Evolutionary conservation across 768 basidiomycete species (phyloP).

Genomic region (Rossbeevera mucosa): DNA sequence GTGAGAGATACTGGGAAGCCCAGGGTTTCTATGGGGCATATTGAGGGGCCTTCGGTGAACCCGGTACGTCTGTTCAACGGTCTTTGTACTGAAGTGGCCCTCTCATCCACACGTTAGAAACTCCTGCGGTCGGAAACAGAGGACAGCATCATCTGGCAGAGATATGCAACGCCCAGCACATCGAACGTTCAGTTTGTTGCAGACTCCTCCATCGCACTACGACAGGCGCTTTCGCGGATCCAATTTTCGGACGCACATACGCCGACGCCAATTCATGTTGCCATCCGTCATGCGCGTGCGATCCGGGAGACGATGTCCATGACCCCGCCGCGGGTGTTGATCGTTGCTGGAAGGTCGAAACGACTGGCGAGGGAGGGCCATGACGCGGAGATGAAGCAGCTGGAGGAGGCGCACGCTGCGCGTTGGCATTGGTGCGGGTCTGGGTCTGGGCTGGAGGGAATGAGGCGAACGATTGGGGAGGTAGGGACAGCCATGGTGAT

Average conservation of each 20-base stretch:
- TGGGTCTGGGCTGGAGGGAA: conserved; percentile 19
- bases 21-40: neutral
- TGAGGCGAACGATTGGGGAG: conserved; percentile 83
- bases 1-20: conserved; percentile 4
- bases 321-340: conserved; percentile 39
- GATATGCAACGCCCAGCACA: conserved; percentile 43
- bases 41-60: neutral
- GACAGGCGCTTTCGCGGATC: conserved; percentile 49
- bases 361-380: conserved; percentile 72
- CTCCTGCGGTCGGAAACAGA: conserved; percentile 78
- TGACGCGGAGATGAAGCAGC: conserved; percentile 55
- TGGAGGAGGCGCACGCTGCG: conserved; percentile 51
- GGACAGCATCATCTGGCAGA: conserved; percentile 71
- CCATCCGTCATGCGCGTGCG: conserved; percentile 39
- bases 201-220: conserved; percentile 6
- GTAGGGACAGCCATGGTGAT: conserved; percentile 78
- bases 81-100: neutral
- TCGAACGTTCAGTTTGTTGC: neutral
- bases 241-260: conserved; percentile 55
- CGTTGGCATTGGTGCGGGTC: neutral
- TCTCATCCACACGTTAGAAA: conserved; percentile 44
- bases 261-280: conserved; percentile 55
- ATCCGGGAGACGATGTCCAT: conserved; percentile 24
- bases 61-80: conserved; percentile 7
- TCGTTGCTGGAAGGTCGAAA: conserved; percentile 71